Evolutionary conservation across 1,284 basidiomycete species (phyloP).

Genomic region (Heterobasidion parviporum): DNA sequence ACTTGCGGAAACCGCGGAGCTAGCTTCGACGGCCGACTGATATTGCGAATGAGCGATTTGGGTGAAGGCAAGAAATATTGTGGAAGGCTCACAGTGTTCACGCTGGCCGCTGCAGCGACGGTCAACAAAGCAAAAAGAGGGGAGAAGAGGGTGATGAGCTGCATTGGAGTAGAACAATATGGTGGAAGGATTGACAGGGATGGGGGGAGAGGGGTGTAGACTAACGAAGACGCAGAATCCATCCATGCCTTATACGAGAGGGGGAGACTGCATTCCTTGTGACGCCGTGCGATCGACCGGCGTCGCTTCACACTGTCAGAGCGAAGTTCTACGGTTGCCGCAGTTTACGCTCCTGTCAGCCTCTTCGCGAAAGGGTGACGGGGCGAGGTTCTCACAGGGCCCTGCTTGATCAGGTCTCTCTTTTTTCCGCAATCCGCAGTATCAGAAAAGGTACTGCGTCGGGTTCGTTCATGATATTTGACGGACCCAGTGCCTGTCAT

Average conservation of each 20-base stretch:
- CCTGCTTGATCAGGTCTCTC: background rate
- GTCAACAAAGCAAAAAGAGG: background rate
- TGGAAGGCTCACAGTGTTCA: background rate
- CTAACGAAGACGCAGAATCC: background rate
- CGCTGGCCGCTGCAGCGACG: too few relatives aligned
- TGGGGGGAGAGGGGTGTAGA: background rate
- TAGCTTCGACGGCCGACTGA: background rate
- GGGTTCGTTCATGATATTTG: too few relatives aligned
- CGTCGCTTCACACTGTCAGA: too few relatives aligned
- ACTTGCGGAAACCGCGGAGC: background rate
- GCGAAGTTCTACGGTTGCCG: too few relatives aligned
- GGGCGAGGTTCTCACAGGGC: background rate
- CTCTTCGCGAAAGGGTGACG: background rate
- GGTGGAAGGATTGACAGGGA: background rate
- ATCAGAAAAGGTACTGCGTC: background rate
- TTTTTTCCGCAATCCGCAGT: background rate
- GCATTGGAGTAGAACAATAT: background rate
- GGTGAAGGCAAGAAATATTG: background rate
- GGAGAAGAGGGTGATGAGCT: background rate
- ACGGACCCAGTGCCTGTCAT: too few relatives aligned
- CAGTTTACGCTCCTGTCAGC: background rate
- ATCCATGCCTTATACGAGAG: background rate
- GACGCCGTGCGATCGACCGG: too few relatives aligned
- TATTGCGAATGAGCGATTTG: background rate
- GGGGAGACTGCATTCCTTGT: too few relatives aligned